Base-by-base conservation (phyloP, 495 filamentous ascomycete genomes). In the Chaetomium fimeti region DNA sequence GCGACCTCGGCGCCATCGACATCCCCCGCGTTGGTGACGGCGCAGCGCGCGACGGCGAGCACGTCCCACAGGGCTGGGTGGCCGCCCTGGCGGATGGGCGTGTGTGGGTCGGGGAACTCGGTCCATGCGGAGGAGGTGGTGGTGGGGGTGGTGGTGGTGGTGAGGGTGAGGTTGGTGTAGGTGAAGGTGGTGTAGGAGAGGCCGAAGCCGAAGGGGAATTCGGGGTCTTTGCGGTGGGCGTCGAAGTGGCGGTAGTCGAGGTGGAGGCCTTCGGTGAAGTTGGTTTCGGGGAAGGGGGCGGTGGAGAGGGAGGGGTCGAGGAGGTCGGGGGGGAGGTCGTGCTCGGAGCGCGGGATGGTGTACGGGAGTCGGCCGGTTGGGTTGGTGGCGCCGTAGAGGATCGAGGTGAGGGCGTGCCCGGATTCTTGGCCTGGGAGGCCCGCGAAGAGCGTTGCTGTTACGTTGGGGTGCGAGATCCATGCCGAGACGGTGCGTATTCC, bases 181-280 rank as follows among this genome's bases (percentile, higher is more conserved):
- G 75, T 71, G 68, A 91, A 93, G 5, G 77, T 85, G 40, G 89
- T 91, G 73, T 95, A 93, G 61, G 83, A 87, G 60, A 95, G 76
- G 45, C 91, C 91, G 68, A 83, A 90, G 7, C 91, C 91, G 64
- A 94, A 94, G 73, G 91, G 89, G 69, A 85, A 94, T 43, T 87
- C 81, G 2, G 89, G 89, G n/a, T 79, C 78, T 60, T 87, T 82
- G 24, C 79, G 76, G 47, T 79, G 73, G 65, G 82, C 83, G 79
- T 94, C 91, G 57, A 93, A 90, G 61, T 78, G 74, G 52, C 91
- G 87, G 76, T 94, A 94, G 74, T 94, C 91, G 64, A 93, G 88
- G 72, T 87, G 87, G n/a, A 87, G 77, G 49, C 89, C 89, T 63
- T 92, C 90, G 6, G 74, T 78, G 71, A 92, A 92, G 40, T 43